These are phyloP conservation scores for Ogataea minuta DNA, from an alignment of 805 yeast genomes.

Conservation along the genomic window DNA sequence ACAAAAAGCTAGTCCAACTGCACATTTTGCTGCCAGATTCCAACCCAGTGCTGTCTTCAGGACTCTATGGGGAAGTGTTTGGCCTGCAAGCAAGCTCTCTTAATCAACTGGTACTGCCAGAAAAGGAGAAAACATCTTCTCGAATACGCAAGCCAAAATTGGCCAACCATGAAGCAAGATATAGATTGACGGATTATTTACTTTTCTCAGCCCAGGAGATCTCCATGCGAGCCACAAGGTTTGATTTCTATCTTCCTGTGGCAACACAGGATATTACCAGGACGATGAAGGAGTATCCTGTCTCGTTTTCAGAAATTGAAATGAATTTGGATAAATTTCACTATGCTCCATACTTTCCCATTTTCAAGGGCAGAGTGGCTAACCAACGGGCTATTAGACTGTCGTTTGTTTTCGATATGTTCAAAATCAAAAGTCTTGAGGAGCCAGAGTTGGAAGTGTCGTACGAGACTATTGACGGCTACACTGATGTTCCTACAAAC, in stretches of 20 bases:
- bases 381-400: slow-evolving; percentile 14
- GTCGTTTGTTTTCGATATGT: slow-evolving; percentile 11
- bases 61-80: slow-evolving; percentile 15
- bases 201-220: slow-evolving; percentile 25
- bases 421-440: background rate
- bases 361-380: slow-evolving; percentile 7
- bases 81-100: slow-evolving; percentile 2
- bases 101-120: slow-evolving; percentile 2
- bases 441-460: slow-evolving; percentile 5
- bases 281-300: slow-evolving; percentile 19
- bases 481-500: slow-evolving; percentile 3
- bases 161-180: slow-evolving; percentile 10
- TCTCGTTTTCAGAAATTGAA: slow-evolving; percentile 7
- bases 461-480: slow-evolving; percentile 7
- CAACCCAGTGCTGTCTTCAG: slow-evolving; percentile 30
- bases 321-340: slow-evolving; percentile 1
- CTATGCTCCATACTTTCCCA: slow-evolving; percentile 10
- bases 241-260: slow-evolving; percentile 28
- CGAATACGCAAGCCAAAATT: slow-evolving; percentile 7
- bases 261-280: slow-evolving; percentile 19
- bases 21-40: slow-evolving; percentile 19
- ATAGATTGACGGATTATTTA: slow-evolving; percentile 18
- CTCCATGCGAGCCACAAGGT: slow-evolving; percentile 15
- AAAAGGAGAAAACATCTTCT: background rate
- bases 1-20: slow-evolving; percentile 13